Percentiles rank a stretch among this genome's conserved stretches.
Conservation (phyloP, 1,284 basidiomycete species). For the Ustilago nuda region DNA sequence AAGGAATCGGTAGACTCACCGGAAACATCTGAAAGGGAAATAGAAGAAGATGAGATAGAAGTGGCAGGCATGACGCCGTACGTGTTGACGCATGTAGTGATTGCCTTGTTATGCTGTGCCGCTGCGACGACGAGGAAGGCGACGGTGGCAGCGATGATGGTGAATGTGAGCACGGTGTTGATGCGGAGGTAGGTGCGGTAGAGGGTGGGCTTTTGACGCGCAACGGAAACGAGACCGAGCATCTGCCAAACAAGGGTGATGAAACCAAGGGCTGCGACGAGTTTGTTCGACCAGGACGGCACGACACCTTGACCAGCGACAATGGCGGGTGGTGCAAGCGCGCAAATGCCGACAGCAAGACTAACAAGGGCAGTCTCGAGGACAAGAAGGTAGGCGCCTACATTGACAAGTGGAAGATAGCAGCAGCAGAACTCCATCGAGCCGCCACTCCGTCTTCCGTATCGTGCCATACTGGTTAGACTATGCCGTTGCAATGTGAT, state of each 20-base stretch:
- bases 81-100: constrained; percentile 46
- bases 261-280: constrained; percentile 61
- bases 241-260: constrained; percentile 62
- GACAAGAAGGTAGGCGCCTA: constrained; percentile 64
- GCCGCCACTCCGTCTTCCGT: constrained; percentile 25
- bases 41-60: constrained; percentile 19
- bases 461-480: constrained; percentile 18
- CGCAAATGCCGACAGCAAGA: constrained; percentile 59
- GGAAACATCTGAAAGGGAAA: constrained; percentile 13
- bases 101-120: constrained; percentile 49
- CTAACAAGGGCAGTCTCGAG: constrained; percentile 61
- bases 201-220: constrained; percentile 51
- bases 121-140: constrained; percentile 61
- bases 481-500: background rate
- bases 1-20: constrained; percentile 33
- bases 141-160: constrained; percentile 51
- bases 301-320: constrained; percentile 61
- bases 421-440: constrained; percentile 66
- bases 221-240: constrained; percentile 56
- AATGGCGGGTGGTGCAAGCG: constrained; percentile 61
- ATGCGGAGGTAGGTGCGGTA: constrained; percentile 65
- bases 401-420: constrained; percentile 65
- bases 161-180: constrained; percentile 61
- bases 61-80: constrained; percentile 47
- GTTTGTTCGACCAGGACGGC: constrained; percentile 59